Base-by-base conservation (phyloP, 1,139 yeast species). In the Lodderomyces pseudojiufengensis region DNA sequence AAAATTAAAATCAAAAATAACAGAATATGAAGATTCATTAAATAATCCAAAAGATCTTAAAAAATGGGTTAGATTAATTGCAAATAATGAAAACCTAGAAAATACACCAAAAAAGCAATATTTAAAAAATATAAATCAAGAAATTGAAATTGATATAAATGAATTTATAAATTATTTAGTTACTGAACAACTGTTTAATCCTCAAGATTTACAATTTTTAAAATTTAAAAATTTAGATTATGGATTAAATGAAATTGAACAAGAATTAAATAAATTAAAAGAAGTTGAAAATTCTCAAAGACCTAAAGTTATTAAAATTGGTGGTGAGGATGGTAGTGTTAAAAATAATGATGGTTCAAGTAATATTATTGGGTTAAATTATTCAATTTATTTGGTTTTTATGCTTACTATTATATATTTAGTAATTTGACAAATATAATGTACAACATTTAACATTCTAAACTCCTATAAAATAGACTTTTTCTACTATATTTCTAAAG, bases 211-310 rank as follows among this genome's bases (percentile, higher is more conserved):
- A 39, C 47, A 47, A 20, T 63, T 63, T 36, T 51, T 67, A 27
- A 26, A 28, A 29, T 34, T 39, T 13, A 41, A 31, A 11, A 44
- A 55, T 29, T 48, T 65, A 37, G 70, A 67, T 46, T 53, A 63
- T 41, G 70, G 70, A 3, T 46, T 56, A 12, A 64, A 60, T 5
- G 65, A 65, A 40, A 67, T 68, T 32, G 73, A 68, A 37, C 40
- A 45, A 27, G 70, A 65, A 44, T 54, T 68, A 37, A 49, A 59
- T 29, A 61, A 53, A 37, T 56, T 67, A 38, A 50, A 51, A 27
- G 53, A 54, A 16, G 13, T 37, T 43, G 22, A 32, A 32, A 9
- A 43, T 39, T 20, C 42, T 43, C 23, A 15, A 10, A 9, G 12
- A 10, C 45, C 25, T 45, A 32, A 45, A 35, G 48, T 42, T 4